Conservation (phyloP, 2,329 filamentous ascomycete species). For the Penicillium sp. region DNA sequence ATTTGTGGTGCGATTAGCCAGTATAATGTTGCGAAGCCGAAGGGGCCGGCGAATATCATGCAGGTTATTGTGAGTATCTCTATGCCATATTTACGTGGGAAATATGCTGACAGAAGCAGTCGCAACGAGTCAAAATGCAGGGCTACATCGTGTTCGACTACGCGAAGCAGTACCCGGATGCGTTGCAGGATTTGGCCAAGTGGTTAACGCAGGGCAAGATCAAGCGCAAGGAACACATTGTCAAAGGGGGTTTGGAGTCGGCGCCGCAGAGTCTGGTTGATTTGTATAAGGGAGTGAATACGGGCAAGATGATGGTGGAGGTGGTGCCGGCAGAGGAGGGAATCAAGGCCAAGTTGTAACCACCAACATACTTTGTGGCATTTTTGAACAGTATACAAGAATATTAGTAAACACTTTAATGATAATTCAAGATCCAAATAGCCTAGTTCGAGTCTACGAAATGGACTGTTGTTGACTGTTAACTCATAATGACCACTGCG, state of each 20-base stretch:
- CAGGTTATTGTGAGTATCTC: slow-evolving; percentile 31
- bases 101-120: no score
- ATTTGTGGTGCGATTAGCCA: slow-evolving; percentile 63
- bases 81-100: no score
- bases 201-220: slow-evolving; percentile 67
- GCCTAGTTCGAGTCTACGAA: no score
- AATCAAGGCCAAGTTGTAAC: slow-evolving; percentile 40
- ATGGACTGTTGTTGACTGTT: no score
- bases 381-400: no score
- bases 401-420: no score
- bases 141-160: slow-evolving; percentile 69
- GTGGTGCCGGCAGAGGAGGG: slow-evolving; percentile 31
- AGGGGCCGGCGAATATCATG: slow-evolving; percentile 48
- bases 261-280: slow-evolving; percentile 57
- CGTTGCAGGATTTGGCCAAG: no score
- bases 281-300: slow-evolving; percentile 62
- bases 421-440: no score
- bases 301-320: slow-evolving; percentile 53
- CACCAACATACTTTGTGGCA: no score
- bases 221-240: slow-evolving; percentile 61
- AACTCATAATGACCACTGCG: no score
- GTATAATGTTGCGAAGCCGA: slow-evolving; percentile 53
- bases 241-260: slow-evolving; percentile 56
- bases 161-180: slow-evolving; percentile 48
- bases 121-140: slow-evolving; percentile 47